Evolutionary conservation across 352 stramenopile species (phyloP).

Genomic region (Phytophthora sp.): DNA sequence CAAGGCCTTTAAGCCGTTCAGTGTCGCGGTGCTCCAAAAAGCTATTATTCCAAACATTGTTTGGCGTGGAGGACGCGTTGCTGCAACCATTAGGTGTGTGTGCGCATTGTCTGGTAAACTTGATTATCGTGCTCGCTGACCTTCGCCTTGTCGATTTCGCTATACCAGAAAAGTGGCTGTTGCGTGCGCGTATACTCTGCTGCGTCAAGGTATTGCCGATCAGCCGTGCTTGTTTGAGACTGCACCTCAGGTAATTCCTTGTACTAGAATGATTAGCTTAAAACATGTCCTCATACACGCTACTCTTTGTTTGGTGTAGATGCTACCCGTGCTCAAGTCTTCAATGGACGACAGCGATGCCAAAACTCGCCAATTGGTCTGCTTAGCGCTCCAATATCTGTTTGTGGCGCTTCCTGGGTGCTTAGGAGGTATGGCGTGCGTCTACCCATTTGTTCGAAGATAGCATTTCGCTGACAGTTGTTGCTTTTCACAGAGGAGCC

Average conservation of each 20-base stretch:
- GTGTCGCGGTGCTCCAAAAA: constrained; percentile 63
- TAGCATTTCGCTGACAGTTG: constrained; percentile 3
- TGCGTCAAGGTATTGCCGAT: constrained; percentile 79
- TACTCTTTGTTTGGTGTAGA: too few species aligned
- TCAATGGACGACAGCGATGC: constrained; percentile 89
- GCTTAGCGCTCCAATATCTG: constrained; percentile 87
- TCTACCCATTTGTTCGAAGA: neutral
- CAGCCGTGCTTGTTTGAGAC: constrained; percentile 84
- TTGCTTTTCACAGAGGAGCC: constrained; percentile 71
- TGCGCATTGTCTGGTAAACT: neutral
- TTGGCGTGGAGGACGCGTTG: constrained; percentile 87
- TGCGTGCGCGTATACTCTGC: constrained; percentile 83
- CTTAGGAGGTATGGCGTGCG: constrained; percentile 55
- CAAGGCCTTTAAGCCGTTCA: constrained; percentile 74
- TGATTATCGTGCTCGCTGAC: neutral
- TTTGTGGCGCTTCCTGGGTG: constrained; percentile 83
- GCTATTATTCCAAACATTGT: constrained; percentile 91
- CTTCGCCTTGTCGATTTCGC: neutral
- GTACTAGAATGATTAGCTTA: too few species aligned
- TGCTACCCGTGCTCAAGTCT: constrained; percentile 89
- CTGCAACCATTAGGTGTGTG: constrained; percentile 81
- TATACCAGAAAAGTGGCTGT: constrained; percentile 86
- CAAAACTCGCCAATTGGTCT: constrained; percentile 89
- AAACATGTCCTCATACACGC: too few species aligned
- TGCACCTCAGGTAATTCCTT: constrained; percentile 72